Evolutionary conservation across 257 asterid species (phyloP).

Genomic region (Solanum microdontum): DNA sequence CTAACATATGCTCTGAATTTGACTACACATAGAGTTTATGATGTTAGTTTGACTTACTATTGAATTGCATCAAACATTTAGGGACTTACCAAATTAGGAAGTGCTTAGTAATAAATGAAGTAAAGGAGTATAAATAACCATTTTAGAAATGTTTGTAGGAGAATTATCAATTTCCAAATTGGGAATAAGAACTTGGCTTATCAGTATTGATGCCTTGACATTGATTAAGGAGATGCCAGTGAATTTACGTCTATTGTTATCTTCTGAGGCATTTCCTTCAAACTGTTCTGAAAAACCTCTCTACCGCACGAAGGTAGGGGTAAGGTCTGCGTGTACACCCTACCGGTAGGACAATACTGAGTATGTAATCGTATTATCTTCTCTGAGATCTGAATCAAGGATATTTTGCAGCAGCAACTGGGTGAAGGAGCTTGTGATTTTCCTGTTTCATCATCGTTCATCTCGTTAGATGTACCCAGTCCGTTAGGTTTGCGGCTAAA

Average conservation of each 20-base stretch:
- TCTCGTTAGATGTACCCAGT: slow-evolving; percentile 43
- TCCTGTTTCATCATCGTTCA: slow-evolving; percentile 9
- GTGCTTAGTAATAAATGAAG: background rate
- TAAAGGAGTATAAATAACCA: background rate
- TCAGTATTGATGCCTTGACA: background rate
- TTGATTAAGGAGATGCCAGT: background rate
- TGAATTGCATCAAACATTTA: background rate
- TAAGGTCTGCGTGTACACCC: background rate
- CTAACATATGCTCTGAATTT: background rate
- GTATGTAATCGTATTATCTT: background rate
- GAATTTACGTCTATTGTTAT: background rate
- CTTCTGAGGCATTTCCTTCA: background rate
- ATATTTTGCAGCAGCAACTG: slow-evolving; percentile 18
- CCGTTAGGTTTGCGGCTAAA: slow-evolving; percentile 50
- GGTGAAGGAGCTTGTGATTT: slow-evolving; percentile 16
- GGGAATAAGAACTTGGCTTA: background rate
- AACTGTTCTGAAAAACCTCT: background rate
- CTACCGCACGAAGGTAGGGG: background rate
- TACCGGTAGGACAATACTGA: background rate
- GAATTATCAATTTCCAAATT: background rate
- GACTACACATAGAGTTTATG: background rate
- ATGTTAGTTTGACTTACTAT: background rate
- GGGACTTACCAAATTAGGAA: background rate
- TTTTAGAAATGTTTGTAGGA: background rate
- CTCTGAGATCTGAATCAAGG: background rate